A percentile compares a stretch with the other conserved stretches of the same genome.
These are phyloP conservation scores for Boletus smithii DNA, from an alignment of 1,284 basidiomycete species.

Conservation along the genomic window DNA sequence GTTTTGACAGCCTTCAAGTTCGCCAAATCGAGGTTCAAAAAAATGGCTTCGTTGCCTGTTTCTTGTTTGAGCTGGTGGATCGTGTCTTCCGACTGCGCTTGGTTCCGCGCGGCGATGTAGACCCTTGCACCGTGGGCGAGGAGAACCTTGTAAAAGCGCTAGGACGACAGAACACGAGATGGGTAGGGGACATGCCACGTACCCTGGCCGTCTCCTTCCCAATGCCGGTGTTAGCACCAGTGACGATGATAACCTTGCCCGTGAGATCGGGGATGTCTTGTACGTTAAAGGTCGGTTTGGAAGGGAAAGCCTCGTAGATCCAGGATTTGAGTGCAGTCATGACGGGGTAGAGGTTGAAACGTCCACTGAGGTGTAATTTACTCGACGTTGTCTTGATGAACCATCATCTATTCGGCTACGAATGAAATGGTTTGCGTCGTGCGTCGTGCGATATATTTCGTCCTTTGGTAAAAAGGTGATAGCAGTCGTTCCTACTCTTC, in stretches of 20 bases:
- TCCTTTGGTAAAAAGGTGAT: too few species aligned
- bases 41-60: slow-evolving; percentile 44
- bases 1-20: slow-evolving; percentile 47
- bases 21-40: slow-evolving; percentile 54
- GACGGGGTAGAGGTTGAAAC: too few species aligned
- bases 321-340: slow-evolving; percentile 15
- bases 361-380: too few species aligned
- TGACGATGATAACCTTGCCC: slow-evolving; percentile 31
- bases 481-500: too few species aligned
- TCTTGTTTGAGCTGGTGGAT: slow-evolving; percentile 46
- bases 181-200: neutral
- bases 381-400: too few species aligned
- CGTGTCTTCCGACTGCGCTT: slow-evolving; percentile 42
- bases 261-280: slow-evolving; percentile 29
- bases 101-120: slow-evolving; percentile 52
- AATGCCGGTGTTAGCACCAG: slow-evolving; percentile 28
- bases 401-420: too few species aligned
- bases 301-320: slow-evolving; percentile 13
- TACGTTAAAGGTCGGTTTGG: slow-evolving; percentile 13
- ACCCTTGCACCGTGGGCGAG: slow-evolving; percentile 54
- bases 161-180: neutral
- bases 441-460: too few species aligned
- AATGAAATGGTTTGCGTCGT: too few species aligned
- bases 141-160: slow-evolving; percentile 35
- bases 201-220: slow-evolving; percentile 24